phyloP scores from a whole-genome alignment of 2,329 filamentous ascomycete genomes.

The Trichoderma koningiopsis region DNA sequence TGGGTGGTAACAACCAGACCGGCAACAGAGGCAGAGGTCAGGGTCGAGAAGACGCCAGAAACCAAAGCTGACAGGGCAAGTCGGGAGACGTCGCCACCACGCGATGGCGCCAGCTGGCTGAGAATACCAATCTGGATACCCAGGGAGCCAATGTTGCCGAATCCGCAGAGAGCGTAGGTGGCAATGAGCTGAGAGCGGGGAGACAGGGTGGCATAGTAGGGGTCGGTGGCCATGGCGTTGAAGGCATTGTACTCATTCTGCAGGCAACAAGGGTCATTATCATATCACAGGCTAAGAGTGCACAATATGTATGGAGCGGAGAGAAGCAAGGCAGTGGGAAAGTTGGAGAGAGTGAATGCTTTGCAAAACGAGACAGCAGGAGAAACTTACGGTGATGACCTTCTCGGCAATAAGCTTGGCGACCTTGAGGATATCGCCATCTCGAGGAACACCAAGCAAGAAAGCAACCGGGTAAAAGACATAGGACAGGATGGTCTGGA shows the following conservation, averaged over 20 bases:
- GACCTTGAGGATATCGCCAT: conserved; percentile 68
- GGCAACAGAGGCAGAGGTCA: conserved; percentile 77
- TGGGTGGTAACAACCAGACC: conserved; percentile 69
- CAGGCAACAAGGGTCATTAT: conserved; percentile 7
- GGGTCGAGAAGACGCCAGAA: conserved; percentile 75
- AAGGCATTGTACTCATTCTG: conserved; percentile 81
- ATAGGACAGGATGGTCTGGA: conserved; percentile 77
- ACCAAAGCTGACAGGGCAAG: conserved; percentile 77
- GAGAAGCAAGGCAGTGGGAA: not conserved
- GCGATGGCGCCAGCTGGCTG: conserved; percentile 74
- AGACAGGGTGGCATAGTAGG: conserved; percentile 60
- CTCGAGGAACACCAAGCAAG: conserved; percentile 73
- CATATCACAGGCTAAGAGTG: conserved; percentile 11
- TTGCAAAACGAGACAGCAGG: not conserved
- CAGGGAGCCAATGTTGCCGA: conserved; percentile 84
- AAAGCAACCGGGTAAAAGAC: conserved; percentile 77
- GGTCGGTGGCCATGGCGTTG: conserved; percentile 56
- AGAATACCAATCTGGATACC: conserved; percentile 90
- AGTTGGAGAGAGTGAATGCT: not conserved
- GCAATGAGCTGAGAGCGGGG: conserved; percentile 77
- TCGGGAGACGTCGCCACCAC: conserved; percentile 72
- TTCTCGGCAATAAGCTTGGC: conserved; percentile 81
- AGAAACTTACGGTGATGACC: conserved; percentile 65
- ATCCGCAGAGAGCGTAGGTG: conserved; percentile 81
- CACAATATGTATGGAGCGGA: not conserved